These are phyloP conservation scores for Hyaloperonospora brassicae DNA, from an alignment of 352 stramenopile species.

Conservation along the genomic window DNA sequence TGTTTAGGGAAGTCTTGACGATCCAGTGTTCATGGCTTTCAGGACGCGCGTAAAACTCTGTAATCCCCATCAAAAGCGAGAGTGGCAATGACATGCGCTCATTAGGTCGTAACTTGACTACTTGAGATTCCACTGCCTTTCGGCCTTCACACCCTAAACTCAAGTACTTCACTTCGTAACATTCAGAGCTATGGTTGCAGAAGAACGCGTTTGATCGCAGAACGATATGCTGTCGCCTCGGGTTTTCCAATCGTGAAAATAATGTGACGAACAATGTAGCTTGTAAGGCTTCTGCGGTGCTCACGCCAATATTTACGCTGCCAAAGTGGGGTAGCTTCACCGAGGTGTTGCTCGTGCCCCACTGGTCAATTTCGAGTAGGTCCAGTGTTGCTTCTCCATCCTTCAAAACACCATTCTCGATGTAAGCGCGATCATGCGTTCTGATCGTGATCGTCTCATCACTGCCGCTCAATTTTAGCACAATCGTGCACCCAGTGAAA, in stretches of 20 bases:
- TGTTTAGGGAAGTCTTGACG: slow-evolving; percentile 64
- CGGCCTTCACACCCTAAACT: slow-evolving; percentile 40
- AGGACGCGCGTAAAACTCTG: slow-evolving; percentile 69
- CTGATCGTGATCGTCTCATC: slow-evolving; percentile 35
- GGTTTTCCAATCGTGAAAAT: slow-evolving; percentile 66
- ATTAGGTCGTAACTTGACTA: slow-evolving; percentile 50
- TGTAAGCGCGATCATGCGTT: slow-evolving; percentile 40
- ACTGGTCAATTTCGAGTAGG: slow-evolving; percentile 50
- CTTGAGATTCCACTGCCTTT: slow-evolving; percentile 43
- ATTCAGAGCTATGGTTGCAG: slow-evolving; percentile 68
- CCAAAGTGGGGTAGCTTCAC: slow-evolving; percentile 52
- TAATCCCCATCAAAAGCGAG: slow-evolving; percentile 71
- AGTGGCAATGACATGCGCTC: slow-evolving; percentile 63
- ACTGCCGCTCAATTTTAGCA: slow-evolving; percentile 42
- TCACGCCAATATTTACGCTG: slow-evolving; percentile 48
- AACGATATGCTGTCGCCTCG: slow-evolving; percentile 48
- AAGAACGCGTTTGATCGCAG: slow-evolving; percentile 79
- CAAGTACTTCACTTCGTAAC: slow-evolving; percentile 72
- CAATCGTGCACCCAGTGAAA: slow-evolving; percentile 52
- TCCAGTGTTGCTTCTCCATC: slow-evolving; percentile 39
- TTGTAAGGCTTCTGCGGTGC: slow-evolving; percentile 24
- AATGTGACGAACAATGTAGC: slow-evolving; percentile 60
- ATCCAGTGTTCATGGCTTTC: slow-evolving; percentile 65
- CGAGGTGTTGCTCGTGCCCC: slow-evolving; percentile 32
- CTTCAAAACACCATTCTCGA: slow-evolving; percentile 32